phyloP scores from a whole-genome alignment of 345 rosid genomes.

The Abelmoschus esculentus region DNA sequence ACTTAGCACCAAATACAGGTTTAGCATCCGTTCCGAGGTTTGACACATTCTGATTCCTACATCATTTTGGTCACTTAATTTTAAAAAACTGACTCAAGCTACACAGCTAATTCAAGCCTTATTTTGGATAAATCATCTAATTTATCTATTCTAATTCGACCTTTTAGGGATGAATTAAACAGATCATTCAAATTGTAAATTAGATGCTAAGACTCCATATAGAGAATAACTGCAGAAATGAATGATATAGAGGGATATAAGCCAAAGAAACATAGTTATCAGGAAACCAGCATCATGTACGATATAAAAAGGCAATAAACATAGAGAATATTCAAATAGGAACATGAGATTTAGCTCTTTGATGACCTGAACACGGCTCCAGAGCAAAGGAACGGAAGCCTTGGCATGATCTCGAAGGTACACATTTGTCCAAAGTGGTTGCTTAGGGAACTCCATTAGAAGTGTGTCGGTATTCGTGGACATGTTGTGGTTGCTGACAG shows the following conservation, averaged over 20 bases:
- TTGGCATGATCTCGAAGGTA: constrained; percentile 43
- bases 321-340: constrained; percentile 5
- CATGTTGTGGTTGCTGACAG: constrained; percentile 46
- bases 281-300: not conserved
- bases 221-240: not conserved
- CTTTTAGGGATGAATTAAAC: not conserved
- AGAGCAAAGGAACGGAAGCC: constrained; percentile 62
- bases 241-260: not conserved
- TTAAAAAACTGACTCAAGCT: not conserved
- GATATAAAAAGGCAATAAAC: not conserved
- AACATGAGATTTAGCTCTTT: constrained; percentile 9
- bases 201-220: not conserved
- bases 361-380: constrained; percentile 73
- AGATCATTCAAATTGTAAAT: not conserved
- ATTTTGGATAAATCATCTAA: not conserved
- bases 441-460: constrained; percentile 61
- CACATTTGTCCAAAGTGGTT: constrained; percentile 60
- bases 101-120: not conserved
- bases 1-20: not conserved
- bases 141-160: not conserved
- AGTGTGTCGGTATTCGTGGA: constrained; percentile 62
- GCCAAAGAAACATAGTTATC: not conserved
- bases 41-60: not conserved
- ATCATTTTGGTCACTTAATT: not conserved
- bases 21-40: not conserved